phyloP scores from a whole-genome alignment of 257 asterid genomes.

The Gentiana macrophylla region DNA sequence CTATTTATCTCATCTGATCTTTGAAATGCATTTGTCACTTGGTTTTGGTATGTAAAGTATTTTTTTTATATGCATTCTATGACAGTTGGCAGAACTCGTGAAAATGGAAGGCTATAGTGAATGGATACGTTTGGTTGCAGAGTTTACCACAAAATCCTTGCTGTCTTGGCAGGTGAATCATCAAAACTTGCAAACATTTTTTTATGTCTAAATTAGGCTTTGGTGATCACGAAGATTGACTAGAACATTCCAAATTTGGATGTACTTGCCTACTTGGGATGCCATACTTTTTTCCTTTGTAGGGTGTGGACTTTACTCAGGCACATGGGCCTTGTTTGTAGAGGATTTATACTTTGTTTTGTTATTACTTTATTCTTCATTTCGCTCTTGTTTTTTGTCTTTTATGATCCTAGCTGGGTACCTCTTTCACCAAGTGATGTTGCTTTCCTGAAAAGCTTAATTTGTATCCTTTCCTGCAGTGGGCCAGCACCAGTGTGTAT shows the following conservation, averaged over 20 bases:
- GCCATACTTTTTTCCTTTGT: neutral
- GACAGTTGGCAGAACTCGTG: conserved; percentile 91
- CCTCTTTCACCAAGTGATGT: neutral
- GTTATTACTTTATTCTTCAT: neutral
- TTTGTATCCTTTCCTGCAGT: conserved; percentile 33
- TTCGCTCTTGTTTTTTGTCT: neutral
- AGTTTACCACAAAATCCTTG: conserved; percentile 81
- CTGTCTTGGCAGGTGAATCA: conserved; percentile 84
- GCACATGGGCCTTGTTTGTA: neutral
- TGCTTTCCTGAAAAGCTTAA: conserved; percentile 2
- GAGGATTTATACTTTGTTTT: neutral
- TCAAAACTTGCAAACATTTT: neutral
- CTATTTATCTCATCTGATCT: too few relatives aligned
- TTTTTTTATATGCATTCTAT: conserved; percentile 8
- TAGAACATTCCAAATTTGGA: neutral
- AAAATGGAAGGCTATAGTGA: conserved; percentile 93
- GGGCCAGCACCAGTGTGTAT: conserved; percentile 99
- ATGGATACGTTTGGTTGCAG: conserved; percentile 97
- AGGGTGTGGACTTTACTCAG: neutral
- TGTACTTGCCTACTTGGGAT: neutral
- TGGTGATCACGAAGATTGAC: neutral
- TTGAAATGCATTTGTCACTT: too few relatives aligned
- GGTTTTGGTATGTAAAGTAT: neutral
- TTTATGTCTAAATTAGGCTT: neutral
- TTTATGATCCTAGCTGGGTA: neutral